Base-by-base conservation (phyloP, 1,139 yeast genomes). In the Pneumocystis wakefieldiae region DNA sequence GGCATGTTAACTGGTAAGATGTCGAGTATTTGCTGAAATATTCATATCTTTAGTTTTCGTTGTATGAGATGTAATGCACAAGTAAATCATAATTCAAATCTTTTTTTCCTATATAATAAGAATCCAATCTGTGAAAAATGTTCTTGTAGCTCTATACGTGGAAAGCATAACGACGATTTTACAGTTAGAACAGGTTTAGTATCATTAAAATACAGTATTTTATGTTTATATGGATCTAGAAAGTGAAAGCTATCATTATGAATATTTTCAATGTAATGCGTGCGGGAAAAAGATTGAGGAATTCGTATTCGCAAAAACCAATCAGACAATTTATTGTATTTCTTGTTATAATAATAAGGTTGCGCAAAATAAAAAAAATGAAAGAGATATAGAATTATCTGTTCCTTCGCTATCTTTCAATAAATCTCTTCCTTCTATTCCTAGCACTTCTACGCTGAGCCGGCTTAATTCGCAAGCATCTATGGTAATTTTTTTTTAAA, bases 261-360 rank as follows among this genome's bases (percentile, higher is more conserved):
- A 81, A 62, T 92, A 98, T 75, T 92, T 92, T 76, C 84, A 85
- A 69, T 92, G 98, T 74, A 83, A 95, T 63, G 85, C 89, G 68
- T 92, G 98, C 76, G 87, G 87, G 71, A 83, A 83, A 68, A 86
- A 86, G 68, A 92, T 92, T 67, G 95, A 88, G 71, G 97, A 92
- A 74, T 77, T 91, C 69, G 79, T 91, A 67, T 94, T 92, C 71
- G 98, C 98, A 32, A 80, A 96, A 71, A 92, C 98, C 0, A 85
- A 94, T 59, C 91, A 87, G 71, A 98, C 98, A 0, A 77, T 92
- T 48, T 92, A 91, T 72, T 92, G 98, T 76, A 87, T 92, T 88
- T 80, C 81, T 55, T 92, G 98, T 73, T 97, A 92, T 74, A 94
- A 89, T 71, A 83, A 86, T 70, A 76, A 92, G 66, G 77, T 92